Evolutionary conservation across 345 rosid genomes (phyloP).

Genomic region (Citrus sinensis): DNA sequence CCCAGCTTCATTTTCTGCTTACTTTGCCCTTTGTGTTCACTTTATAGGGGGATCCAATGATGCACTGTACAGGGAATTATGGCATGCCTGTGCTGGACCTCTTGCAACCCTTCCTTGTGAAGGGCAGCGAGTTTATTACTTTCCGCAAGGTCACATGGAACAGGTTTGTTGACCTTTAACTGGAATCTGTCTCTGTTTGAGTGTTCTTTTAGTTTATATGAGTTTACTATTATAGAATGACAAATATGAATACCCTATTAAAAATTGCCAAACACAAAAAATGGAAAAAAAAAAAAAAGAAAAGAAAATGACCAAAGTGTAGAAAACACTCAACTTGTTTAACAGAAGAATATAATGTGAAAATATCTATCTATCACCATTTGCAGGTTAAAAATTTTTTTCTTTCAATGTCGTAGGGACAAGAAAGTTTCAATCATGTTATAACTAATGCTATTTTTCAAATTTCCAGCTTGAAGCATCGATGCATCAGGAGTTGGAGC

Average conservation of each 20-base stretch:
- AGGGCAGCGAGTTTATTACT: slow-evolving; percentile 96
- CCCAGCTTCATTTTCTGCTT: neutral
- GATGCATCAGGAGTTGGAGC: slow-evolving; percentile 81
- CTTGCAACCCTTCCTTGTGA: slow-evolving; percentile 87
- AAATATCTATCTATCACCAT: neutral
- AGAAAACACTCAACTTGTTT: neutral
- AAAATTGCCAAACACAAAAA: neutral
- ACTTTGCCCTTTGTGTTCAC: neutral
- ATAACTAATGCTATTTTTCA: neutral
- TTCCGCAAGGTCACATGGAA: slow-evolving; percentile 99
- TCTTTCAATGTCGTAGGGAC: neutral
- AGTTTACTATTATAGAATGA: neutral
- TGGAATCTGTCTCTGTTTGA: slow-evolving; percentile 9
- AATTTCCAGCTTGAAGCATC: slow-evolving; percentile 78
- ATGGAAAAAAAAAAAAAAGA: neutral
- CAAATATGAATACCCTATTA: neutral
- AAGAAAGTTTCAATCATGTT: neutral
- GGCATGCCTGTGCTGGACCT: slow-evolving; percentile 99
- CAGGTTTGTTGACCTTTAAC: slow-evolving; percentile 49
- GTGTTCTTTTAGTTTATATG: neutral
- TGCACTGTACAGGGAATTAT: slow-evolving; percentile 75
- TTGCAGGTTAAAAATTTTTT: neutral
- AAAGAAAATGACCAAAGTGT: neutral
- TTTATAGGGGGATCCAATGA: slow-evolving; percentile 50
- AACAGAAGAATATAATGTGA: neutral